Evolutionary conservation across 371 early-diverging fungal species (phyloP).

Genomic region (Mortierella sp.): DNA sequence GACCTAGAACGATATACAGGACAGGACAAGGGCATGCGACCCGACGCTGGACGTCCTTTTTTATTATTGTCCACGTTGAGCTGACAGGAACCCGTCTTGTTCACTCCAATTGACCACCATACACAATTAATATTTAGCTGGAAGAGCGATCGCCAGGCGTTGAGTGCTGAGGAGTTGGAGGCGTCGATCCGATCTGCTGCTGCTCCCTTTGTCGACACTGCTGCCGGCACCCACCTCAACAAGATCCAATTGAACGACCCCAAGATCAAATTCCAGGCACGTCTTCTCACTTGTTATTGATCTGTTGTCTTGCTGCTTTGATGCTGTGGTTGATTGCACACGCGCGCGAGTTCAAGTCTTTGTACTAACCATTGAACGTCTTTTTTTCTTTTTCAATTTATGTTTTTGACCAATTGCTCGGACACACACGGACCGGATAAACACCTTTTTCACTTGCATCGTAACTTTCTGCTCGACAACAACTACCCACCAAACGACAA

Average conservation of each 20-base stretch:
- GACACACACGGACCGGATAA: not conserved
- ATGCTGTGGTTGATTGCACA: not conserved
- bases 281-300: not conserved
- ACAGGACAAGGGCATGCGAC: not conserved
- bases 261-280: conserved; percentile 47
- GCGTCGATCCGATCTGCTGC: conserved; percentile 48
- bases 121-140: conserved; percentile 24
- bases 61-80: too few relatives aligned
- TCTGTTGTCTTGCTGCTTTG: not conserved
- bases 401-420: not conserved
- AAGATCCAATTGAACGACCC: conserved; percentile 33
- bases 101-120: too few relatives aligned
- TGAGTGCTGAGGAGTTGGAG: conserved; percentile 42
- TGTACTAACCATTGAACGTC: not conserved
- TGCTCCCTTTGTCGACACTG: conserved; percentile 33
- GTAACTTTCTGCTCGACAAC: not conserved
- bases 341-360: not conserved
- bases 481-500: not conserved
- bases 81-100: not conserved
- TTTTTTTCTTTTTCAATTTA: not conserved
- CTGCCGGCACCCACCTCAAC: conserved; percentile 18
- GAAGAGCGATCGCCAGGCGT: conserved; percentile 37
- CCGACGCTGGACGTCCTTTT: too few relatives aligned
- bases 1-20: not conserved
- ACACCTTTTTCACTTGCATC: not conserved